A percentile compares a stretch with the other conserved stretches of the same genome.
phyloP scores from a whole-genome alignment of 805 yeast species.

The Ogataea trehalophila region DNA sequence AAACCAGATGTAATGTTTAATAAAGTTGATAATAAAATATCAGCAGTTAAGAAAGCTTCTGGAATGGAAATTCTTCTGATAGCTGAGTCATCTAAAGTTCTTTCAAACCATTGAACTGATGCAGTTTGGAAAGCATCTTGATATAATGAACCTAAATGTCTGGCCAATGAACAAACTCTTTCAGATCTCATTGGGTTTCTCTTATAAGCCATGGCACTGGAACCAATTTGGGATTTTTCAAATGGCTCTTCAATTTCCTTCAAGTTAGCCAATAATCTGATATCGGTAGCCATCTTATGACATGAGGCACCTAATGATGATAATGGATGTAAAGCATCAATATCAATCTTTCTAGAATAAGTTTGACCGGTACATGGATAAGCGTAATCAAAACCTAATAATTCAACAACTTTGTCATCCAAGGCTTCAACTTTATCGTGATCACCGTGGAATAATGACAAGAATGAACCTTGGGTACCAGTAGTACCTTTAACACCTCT shows the following conservation, averaged over 20 bases:
- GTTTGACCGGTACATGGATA: slow-evolving; percentile 99
- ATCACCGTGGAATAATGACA: slow-evolving; percentile 92
- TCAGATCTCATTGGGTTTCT: slow-evolving; percentile 99
- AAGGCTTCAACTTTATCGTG: slow-evolving; percentile 93
- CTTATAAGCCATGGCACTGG: slow-evolving; percentile 98
- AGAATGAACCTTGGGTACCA: slow-evolving; percentile 96
- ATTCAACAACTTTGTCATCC: slow-evolving; percentile 87
- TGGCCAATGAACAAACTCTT: slow-evolving; percentile 96
- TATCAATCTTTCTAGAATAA: slow-evolving; percentile 96
- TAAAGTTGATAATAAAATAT: slow-evolving; percentile 83
- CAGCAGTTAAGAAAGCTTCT: slow-evolving; percentile 94
- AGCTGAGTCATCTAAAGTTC: slow-evolving; percentile 97
- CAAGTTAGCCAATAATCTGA: slow-evolving; percentile 90
- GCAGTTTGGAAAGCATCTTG: slow-evolving; percentile 96
- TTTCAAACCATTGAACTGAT: slow-evolving; percentile 98
- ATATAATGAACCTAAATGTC: slow-evolving; percentile 89
- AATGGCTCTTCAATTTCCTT: slow-evolving; percentile 98
- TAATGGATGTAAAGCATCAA: slow-evolving; percentile 87
- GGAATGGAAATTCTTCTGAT: slow-evolving; percentile 96
- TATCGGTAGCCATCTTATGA: slow-evolving; percentile 96
- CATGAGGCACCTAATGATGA: slow-evolving; percentile 94
- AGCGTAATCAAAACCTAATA: slow-evolving; percentile 89
- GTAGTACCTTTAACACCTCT: slow-evolving; percentile 99
- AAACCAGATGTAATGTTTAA: slow-evolving; percentile 90
- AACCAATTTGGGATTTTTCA: slow-evolving; percentile 97